These are phyloP conservation scores for Epichloe uncinata DNA, from an alignment of 2,329 filamentous ascomycete genomes.

Conservation along the genomic window DNA sequence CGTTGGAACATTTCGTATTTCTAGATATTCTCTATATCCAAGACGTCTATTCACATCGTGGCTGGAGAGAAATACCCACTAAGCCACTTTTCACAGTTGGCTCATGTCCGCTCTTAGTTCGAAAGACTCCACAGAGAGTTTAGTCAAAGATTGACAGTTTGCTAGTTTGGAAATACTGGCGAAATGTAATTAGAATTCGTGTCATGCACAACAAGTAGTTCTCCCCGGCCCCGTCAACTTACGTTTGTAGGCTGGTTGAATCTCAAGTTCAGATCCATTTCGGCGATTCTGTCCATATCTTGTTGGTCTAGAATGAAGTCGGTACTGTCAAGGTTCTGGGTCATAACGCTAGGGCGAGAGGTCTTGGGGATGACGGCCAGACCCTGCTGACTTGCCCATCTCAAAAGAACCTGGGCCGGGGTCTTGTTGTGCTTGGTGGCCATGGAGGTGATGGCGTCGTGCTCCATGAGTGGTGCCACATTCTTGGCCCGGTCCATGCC, in stretches of 20 bases:
- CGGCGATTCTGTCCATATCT: slow-evolving; percentile 55
- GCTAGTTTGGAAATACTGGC: slow-evolving; percentile 3
- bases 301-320: slow-evolving; percentile 51
- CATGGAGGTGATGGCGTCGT: slow-evolving; percentile 49
- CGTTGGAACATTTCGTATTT: not conserved
- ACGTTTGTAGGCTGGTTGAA: slow-evolving; percentile 68
- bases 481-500: slow-evolving; percentile 44
- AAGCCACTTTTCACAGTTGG: not conserved
- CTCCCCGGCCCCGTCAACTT: slow-evolving; percentile 18
- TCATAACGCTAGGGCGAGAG: slow-evolving; percentile 37
- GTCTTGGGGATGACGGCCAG: slow-evolving; percentile 76
- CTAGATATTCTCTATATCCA: not conserved
- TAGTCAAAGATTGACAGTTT: slow-evolving; percentile 4
- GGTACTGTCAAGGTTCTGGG: slow-evolving; percentile 54
- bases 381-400: slow-evolving; percentile 76
- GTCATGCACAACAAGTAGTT: not conserved
- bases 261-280: slow-evolving; percentile 51
- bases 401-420: slow-evolving; percentile 52
- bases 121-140: not conserved
- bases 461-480: slow-evolving; percentile 58
- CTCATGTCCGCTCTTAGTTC: not conserved
- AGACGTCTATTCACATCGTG: not conserved
- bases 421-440: slow-evolving; percentile 44
- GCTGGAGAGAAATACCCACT: not conserved
- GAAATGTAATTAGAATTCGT: not conserved